Conservation (phyloP, 345 rosid genomes). For the Cochlearia excelsa region DNA sequence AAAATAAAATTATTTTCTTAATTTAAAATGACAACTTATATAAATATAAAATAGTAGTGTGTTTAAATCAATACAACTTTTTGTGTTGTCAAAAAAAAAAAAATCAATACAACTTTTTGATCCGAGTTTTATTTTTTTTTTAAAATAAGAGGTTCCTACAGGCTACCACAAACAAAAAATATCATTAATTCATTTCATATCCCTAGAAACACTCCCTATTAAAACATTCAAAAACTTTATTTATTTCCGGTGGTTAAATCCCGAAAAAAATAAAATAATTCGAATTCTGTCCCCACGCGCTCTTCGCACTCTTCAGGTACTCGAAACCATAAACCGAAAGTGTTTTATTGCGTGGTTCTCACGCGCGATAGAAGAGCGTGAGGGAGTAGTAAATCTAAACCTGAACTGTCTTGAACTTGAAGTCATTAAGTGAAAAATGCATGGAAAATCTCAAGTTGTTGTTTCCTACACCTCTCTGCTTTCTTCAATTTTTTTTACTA, state of each 20-base stretch:
- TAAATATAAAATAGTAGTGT: too few species aligned
- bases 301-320: too few species aligned
- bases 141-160: constrained; percentile 1
- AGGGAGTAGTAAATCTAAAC: constrained; percentile 21
- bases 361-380: constrained; percentile 25
- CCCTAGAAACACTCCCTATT: constrained; percentile 16
- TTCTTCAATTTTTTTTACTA: constrained; percentile 21
- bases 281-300: constrained; percentile 27
- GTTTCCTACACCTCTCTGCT: constrained; percentile 37
- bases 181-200: constrained; percentile 17
- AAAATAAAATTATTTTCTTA: too few species aligned
- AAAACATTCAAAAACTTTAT: constrained; percentile 7
- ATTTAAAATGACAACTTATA: too few species aligned
- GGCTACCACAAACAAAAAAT: constrained; percentile 11
- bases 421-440: constrained; percentile 41
- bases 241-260: not conserved
- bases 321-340: too few species aligned
- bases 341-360: not conserved
- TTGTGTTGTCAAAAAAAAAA: not conserved
- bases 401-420: constrained; percentile 28
- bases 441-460: constrained; percentile 40
- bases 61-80: constrained; percentile 9
- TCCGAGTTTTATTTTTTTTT: too few species aligned
- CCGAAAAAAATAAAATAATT: not conserved
- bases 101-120: too few species aligned